Evolutionary conservation across 2,329 filamentous ascomycete genomes (phyloP).

Genomic region (Aspergillus pseudonomiae): DNA sequence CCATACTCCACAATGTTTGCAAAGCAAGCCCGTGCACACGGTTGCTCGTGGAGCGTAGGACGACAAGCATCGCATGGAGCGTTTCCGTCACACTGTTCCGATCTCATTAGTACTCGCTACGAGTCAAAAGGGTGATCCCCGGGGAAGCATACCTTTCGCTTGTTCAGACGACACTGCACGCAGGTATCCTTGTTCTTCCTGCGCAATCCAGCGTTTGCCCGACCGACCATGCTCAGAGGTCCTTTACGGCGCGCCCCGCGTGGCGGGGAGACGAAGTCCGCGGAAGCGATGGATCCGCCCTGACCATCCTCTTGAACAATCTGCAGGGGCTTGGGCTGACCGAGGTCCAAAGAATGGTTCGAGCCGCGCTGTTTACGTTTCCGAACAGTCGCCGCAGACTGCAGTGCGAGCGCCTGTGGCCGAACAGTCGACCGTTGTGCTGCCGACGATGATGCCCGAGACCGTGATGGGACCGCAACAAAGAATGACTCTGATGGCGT

Average conservation of each 20-base stretch:
- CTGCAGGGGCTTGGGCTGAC: conserved; percentile 38
- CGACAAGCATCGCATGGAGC: conserved; percentile 47
- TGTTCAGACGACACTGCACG: conserved; percentile 48
- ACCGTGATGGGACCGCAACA: conserved; percentile 27
- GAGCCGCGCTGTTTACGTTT: conserved; percentile 41
- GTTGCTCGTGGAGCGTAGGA: conserved; percentile 46
- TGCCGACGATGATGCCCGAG: conserved; percentile 27
- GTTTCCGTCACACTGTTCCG: conserved; percentile 43
- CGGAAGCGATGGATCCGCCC: conserved; percentile 45
- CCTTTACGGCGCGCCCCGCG: conserved; percentile 48
- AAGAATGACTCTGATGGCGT: conserved; percentile 34
- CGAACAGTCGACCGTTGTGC: conserved; percentile 29
- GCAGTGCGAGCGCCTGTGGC: conserved; percentile 36
- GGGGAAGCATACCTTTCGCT: conserved; percentile 43
- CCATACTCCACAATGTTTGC: conserved; percentile 48
- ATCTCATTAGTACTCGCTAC: conserved; percentile 15
- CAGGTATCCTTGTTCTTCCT: conserved; percentile 50
- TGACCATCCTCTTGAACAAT: conserved; percentile 49
- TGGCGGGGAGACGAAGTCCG: conserved; percentile 45
- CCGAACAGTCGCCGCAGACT: conserved; percentile 34
- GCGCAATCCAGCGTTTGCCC: conserved; percentile 45
- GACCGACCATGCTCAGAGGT: conserved; percentile 41
- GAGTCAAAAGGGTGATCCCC: neutral
- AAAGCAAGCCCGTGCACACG: conserved; percentile 49
- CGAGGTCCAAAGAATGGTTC: conserved; percentile 32